Evolutionary conservation across 2,329 filamentous ascomycete genomes (phyloP).

Genomic region (Aspergillus floridensis): DNA sequence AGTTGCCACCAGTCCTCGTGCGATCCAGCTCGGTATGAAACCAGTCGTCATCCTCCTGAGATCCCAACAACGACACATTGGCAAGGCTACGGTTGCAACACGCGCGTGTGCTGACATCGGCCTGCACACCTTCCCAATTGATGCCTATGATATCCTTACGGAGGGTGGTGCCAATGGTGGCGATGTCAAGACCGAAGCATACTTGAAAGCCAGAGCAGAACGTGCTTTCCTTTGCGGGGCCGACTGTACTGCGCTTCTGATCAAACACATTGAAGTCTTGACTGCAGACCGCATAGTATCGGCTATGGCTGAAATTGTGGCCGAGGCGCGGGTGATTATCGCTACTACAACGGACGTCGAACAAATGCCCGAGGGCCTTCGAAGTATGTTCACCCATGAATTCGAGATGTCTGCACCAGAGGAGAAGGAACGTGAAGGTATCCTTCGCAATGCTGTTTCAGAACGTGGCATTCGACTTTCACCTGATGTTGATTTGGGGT

Average conservation of each 20-base stretch:
- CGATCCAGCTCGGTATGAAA: conserved; percentile 81
- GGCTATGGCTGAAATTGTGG: conserved; percentile 77
- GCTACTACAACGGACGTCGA: conserved; percentile 95
- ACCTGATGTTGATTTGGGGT: conserved; percentile 76
- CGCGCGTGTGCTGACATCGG: conserved; percentile 84
- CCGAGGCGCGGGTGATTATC: conserved; percentile 77
- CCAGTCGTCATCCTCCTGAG: conserved; percentile 83
- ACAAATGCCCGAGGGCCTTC: conserved; percentile 84
- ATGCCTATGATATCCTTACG: conserved; percentile 91
- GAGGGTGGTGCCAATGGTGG: conserved; percentile 82
- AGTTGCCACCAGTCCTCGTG: conserved; percentile 82
- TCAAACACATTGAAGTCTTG: conserved; percentile 85
- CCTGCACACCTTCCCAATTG: conserved; percentile 81
- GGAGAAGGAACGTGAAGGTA: conserved; percentile 85
- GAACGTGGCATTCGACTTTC: conserved; percentile 75
- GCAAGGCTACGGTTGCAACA: conserved; percentile 76
- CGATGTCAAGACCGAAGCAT: conserved; percentile 91
- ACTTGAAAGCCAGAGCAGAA: conserved; percentile 82
- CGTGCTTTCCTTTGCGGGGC: conserved; percentile 84
- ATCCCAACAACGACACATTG: conserved; percentile 89
- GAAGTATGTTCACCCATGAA: conserved; percentile 92
- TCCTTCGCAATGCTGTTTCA: conserved; percentile 74
- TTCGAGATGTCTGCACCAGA: conserved; percentile 91
- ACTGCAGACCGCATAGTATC: conserved; percentile 87
- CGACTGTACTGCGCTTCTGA: conserved; percentile 77